These are phyloP conservation scores for Aspergillus luchuensis DNA, from an alignment of 2,329 filamentous ascomycete genomes.

Conservation along the genomic window DNA sequence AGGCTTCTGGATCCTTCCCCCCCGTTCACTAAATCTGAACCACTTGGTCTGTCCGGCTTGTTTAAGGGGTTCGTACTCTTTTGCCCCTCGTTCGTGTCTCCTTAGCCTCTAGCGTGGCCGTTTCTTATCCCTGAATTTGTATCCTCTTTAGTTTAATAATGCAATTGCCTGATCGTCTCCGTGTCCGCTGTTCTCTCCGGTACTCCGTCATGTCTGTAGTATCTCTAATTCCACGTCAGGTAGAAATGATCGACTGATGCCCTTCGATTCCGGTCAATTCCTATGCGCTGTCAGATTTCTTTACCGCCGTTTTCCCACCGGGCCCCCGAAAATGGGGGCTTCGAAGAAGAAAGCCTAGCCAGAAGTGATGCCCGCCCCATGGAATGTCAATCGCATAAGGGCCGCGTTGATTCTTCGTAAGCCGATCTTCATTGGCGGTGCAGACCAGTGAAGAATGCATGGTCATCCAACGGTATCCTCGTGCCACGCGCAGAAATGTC, in stretches of 20 bases:
- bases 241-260: neutral
- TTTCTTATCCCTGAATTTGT: neutral
- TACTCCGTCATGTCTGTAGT: neutral
- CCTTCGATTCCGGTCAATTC: neutral
- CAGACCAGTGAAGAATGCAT: neutral
- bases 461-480: neutral
- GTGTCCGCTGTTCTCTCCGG: neutral
- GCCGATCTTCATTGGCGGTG: neutral
- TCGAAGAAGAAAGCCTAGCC: neutral
- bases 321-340: neutral
- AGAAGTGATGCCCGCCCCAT: neutral
- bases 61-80: neutral
- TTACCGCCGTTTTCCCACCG: neutral
- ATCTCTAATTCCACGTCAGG: neutral
- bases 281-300: neutral
- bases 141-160: neutral
- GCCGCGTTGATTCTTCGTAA: neutral
- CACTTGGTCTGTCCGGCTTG: neutral
- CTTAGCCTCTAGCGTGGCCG: neutral
- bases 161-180: neutral
- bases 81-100: neutral
- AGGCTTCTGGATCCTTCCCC: constrained; percentile 19
- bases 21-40: constrained; percentile 1
- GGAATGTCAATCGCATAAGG: neutral
- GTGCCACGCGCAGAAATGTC: neutral